Evolutionary conservation across 1,284 basidiomycete species (phyloP), one percentile per base, ranked within the genome.

Genomic region (Takashimella koratensis): DNA sequence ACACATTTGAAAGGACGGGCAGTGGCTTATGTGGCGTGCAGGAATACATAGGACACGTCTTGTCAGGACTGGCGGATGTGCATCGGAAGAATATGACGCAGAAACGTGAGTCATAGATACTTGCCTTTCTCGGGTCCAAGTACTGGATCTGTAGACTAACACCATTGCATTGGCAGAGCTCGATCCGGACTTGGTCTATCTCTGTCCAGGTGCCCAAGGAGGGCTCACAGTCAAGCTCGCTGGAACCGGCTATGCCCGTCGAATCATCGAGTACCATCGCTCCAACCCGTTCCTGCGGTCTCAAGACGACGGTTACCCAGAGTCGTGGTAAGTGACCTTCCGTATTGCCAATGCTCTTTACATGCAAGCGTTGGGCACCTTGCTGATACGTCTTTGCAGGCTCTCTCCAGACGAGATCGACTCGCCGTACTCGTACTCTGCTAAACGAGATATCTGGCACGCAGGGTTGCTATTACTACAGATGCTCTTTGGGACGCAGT

Each of bases 371-470:
- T 20, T 46, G 10, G 40, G 24, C 43, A 21, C 45, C 19, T 22
- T 51, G 21, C 40, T 43, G 24, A 53, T 45, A 22, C 4, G 4
- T 36, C 2, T 45, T 21, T 4, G 3, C 46, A 71, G 73, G 73
- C 56, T 66, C 6, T 73, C 69, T 0, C 72, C 72, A 2, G 74
- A 76, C 47, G 76, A 77, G 59, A 56, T 73, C 24, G 74, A 76
- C 21, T 64, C 67, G 12, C 70, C 71, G 1, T 68, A 76, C 46
- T 54, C 66, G 0, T 74, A 74, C 53, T 65, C 70, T 19, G 53
- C 63, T 26, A 71, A 70, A 42, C 58, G 76, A 19, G 76, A 77
- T 51, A 63, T 76, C 8, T 77, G 76, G 76, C 67, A 75, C 47
- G 64, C 65, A 0, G 75, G 68, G 1, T 52, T 77, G 10, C 53